These are phyloP conservation scores for Tetracladium setigerum DNA, from an alignment of 495 filamentous ascomycete species.

Conservation along the genomic window DNA sequence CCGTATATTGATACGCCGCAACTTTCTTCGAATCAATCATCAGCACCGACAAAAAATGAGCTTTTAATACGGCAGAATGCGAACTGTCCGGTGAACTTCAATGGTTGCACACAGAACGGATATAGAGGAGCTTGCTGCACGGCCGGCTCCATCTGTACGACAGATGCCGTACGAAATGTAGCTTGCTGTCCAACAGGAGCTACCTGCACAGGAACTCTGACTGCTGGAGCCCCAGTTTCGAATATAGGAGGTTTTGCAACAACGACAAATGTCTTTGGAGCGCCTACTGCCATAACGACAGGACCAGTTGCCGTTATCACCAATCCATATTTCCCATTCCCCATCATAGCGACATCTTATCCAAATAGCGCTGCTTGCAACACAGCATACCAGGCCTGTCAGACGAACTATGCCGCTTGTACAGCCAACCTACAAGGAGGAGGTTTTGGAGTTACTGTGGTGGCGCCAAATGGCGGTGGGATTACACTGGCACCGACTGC, in stretches of 20 bases:
- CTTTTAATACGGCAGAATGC: constrained; percentile 25
- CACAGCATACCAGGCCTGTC: constrained; percentile 13
- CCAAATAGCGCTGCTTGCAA: constrained; percentile 15
- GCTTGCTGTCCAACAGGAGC: constrained; percentile 59
- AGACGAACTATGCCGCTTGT: constrained; percentile 18
- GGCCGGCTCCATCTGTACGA: constrained; percentile 43
- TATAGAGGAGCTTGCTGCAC: constrained; percentile 49
- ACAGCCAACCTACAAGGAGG: constrained; percentile 18
- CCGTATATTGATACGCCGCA: not conserved
- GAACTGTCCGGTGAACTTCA: constrained; percentile 46
- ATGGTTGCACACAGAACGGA: constrained; percentile 34
- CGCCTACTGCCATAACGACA: constrained; percentile 12
- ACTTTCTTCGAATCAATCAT: constrained; percentile 10
- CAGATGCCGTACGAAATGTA: constrained; percentile 50
- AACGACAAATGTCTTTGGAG: constrained; percentile 4
- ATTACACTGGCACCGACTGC: constrained; percentile 16
- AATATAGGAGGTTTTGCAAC: constrained; percentile 19
- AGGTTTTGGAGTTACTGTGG: constrained; percentile 17
- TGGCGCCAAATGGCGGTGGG: constrained; percentile 16
- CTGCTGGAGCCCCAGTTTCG: constrained; percentile 9
- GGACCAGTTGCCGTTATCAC: constrained; percentile 13
- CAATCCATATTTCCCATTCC: constrained; percentile 23
- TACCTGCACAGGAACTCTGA: constrained; percentile 53
- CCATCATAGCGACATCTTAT: constrained; percentile 14
- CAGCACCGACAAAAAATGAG: constrained; percentile 3